Evolutionary conservation across 371 early-diverging fungal species (phyloP), one percentile per base, ranked within the genome.

Genomic region (Umbelopsis sp.): DNA sequence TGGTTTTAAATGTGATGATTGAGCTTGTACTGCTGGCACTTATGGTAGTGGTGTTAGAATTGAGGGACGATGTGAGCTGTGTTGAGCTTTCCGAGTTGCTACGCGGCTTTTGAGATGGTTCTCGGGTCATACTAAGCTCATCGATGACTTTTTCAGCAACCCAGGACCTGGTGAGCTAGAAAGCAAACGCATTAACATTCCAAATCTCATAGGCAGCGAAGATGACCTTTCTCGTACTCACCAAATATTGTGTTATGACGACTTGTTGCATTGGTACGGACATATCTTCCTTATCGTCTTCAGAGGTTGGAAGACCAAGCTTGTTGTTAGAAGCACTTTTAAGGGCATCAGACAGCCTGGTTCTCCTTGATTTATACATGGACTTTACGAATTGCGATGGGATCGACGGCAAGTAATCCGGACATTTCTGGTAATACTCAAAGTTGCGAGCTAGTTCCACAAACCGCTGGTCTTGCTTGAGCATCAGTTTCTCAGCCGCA

Each of bases 101-200:
- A 50, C 75, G 71, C 18, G 68, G 73, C 77, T 68, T 79, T 86
- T 77, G 75, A 75, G 14, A 72, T 32, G 93, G 92, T 63, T 93
- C 93, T 22, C 92, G 84, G 8, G 80, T 66, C 35, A 85, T 70
- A 66, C 90, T 89, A 57, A 93, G 66, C 72, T 92, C 92, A 74
- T 93, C 94, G 14, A 92, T 88, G 63, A 89, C 87, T 63, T 88
- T 88, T 78, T 93, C 92, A 29, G 87, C 80, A 1, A 89, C 84
- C 82, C 82, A 84, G 8, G 78, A 69, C 65, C 84, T 65, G 25
- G 84, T 84, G 69, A 84, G 74, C 70, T 92, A 78, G 71, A 29
- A 44, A 71, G 16, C 35, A 20, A 22, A 29, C 63, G 20, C 51
- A 65, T 32, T 16, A 51, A 63, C 38, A 68, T 44, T 48, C 38